Conservation (phyloP, 192 early-diverging fungal species). For the Radiomyces spectabilis region DNA sequence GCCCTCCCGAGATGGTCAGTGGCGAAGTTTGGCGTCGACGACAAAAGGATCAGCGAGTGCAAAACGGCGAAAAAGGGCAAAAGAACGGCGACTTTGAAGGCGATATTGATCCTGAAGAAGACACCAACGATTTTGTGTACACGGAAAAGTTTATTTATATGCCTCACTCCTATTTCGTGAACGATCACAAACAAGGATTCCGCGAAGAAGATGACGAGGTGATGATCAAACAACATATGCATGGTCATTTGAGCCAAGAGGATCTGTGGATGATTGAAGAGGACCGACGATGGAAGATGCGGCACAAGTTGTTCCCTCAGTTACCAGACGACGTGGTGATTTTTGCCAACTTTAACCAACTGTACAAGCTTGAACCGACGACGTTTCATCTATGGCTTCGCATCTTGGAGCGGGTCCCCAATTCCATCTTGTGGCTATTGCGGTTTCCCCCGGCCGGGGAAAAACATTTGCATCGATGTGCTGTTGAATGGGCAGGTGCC, state of each 20-base stretch:
- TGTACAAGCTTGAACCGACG: conserved; percentile 89
- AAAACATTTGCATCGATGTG: conserved; percentile 60
- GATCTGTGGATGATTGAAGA: conserved; percentile 72
- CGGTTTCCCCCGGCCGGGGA: conserved; percentile 89
- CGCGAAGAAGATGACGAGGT: conserved; percentile 64
- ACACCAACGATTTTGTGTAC: conserved; percentile 63
- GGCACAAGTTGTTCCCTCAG: conserved; percentile 77
- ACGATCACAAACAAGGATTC: conserved; percentile 90
- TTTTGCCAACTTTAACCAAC: conserved; percentile 95
- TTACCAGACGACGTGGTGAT: conserved; percentile 79
- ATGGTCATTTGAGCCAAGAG: conserved; percentile 12
- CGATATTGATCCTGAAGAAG: conserved; percentile 50
- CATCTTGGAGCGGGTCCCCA: conserved; percentile 74
- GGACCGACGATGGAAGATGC: conserved; percentile 74
- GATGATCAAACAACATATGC: neutral
- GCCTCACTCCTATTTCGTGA: conserved; percentile 91
- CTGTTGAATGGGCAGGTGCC: conserved; percentile 64
- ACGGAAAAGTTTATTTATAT: conserved; percentile 87
- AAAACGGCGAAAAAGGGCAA: conserved; percentile 11
- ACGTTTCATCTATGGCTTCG: conserved; percentile 82
- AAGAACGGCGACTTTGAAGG: conserved; percentile 39
- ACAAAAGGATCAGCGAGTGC: conserved; percentile 25
- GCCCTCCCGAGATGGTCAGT: conserved; percentile 61
- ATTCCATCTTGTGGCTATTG: conserved; percentile 84
- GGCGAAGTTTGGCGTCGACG: conserved; percentile 48